Percentiles rank a stretch among this genome's conserved stretches.
Conservation (phyloP, 495 filamentous ascomycete genomes). For the Tuber brumale region DNA sequence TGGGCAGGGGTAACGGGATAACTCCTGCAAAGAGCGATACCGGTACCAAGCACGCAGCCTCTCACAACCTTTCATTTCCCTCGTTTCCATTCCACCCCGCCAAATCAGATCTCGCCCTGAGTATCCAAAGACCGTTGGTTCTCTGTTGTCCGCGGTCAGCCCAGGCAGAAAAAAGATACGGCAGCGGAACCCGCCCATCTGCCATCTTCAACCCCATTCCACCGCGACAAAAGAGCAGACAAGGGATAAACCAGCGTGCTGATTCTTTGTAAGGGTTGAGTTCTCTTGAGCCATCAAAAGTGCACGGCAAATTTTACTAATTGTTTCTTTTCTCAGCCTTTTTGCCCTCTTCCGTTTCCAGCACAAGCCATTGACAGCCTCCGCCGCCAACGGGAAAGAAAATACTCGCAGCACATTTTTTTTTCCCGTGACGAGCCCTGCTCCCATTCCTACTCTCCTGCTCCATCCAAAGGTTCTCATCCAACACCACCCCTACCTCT, state of each 20-base stretch:
- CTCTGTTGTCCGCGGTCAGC: neutral
- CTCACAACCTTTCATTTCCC: neutral
- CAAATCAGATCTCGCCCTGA: constrained; percentile 1
- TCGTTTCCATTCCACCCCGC: neutral
- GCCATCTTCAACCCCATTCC: neutral
- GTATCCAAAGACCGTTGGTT: neutral
- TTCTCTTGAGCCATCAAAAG: neutral
- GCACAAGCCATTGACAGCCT: neutral
- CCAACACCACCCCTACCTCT: constrained; percentile 1
- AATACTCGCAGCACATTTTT: neutral
- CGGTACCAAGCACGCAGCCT: neutral
- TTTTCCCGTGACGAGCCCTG: constrained; percentile 1
- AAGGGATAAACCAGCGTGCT: neutral
- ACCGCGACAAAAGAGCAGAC: neutral
- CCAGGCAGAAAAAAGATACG: neutral
- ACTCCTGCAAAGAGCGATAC: neutral
- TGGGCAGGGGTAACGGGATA: neutral
- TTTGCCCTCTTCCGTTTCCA: neutral
- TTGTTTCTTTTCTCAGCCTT: neutral
- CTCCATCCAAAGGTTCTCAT: neutral
- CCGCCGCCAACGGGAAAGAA: neutral
- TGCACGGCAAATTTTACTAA: neutral
- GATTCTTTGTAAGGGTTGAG: neutral
- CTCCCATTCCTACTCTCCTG: neutral
- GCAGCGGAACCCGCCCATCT: neutral